These are phyloP conservation scores for Borealophlyctis nickersoniae DNA, from an alignment of 192 early-diverging fungal genomes.

Conservation along the genomic window DNA sequence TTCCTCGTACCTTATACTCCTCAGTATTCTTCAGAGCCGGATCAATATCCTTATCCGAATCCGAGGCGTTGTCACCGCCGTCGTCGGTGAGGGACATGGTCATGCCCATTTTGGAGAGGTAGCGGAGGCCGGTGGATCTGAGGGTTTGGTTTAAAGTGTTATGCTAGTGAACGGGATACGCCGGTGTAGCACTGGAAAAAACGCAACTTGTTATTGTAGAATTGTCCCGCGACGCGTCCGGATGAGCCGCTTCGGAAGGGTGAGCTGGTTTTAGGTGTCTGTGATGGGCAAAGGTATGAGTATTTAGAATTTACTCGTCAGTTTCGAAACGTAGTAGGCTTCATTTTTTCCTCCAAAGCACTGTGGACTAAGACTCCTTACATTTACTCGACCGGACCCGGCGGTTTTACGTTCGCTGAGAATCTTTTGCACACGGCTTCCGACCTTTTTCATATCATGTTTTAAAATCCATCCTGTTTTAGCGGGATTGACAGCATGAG, in stretches of 20 bases:
- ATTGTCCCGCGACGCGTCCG: conserved; percentile 5
- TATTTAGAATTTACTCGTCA: too few species aligned
- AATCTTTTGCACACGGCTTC: conserved; percentile 10
- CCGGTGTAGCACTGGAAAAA: too few species aligned
- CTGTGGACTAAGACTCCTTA: too few species aligned
- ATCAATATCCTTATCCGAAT: conserved; percentile 6
- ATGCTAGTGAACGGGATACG: neutral
- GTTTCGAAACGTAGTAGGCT: too few species aligned
- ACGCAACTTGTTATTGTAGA: too few species aligned
- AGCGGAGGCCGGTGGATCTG: conserved; percentile 1
- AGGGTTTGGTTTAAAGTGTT: neutral
- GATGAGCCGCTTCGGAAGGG: too few species aligned
- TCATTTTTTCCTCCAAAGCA: too few species aligned
- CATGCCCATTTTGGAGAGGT: neutral
- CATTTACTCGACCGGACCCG: too few species aligned
- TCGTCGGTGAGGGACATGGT: conserved; percentile 23
- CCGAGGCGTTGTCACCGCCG: conserved; percentile 5
- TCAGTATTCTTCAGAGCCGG: conserved; percentile 10
- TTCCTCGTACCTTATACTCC: conserved; percentile 20
- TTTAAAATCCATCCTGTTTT: neutral
- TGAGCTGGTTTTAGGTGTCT: too few species aligned
- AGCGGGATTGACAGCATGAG: neutral
- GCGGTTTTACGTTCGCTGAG: neutral
- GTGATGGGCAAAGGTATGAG: too few species aligned
- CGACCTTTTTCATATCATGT: neutral